Conservation (phyloP, 768 basidiomycete genomes). For the Tricholoma terreum region DNA sequence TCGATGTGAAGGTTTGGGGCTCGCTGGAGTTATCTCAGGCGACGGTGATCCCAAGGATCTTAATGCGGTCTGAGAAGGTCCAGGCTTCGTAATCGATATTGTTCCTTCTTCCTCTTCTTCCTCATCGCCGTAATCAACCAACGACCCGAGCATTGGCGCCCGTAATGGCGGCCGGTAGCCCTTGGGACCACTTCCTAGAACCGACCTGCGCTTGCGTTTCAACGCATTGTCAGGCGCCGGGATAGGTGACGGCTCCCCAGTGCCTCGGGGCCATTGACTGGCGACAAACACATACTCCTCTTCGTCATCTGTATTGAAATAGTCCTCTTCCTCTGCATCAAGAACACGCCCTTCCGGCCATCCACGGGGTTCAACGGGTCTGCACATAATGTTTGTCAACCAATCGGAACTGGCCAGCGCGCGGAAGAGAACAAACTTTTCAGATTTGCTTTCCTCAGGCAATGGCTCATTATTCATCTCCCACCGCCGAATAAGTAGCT, state of each 20-base stretch:
- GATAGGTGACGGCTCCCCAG: conserved; percentile 30
- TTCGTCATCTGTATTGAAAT: conserved; percentile 89
- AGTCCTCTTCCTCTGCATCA: conserved; percentile 86
- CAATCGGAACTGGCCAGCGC: conserved; percentile 8
- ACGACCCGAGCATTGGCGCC: conserved; percentile 51
- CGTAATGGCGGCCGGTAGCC: conserved; percentile 48
- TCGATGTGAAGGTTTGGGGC: conserved; percentile 37
- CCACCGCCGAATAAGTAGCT: conserved; percentile 72
- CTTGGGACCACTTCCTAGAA: conserved; percentile 40
- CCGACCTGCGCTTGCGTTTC: conserved; percentile 59
- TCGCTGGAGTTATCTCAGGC: conserved; percentile 31
- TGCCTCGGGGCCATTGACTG: conserved; percentile 32
- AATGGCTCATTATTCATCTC: conserved; percentile 90
- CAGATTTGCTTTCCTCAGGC: conserved; percentile 46
- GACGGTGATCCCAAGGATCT: conserved; percentile 31
- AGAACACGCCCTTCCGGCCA: conserved; percentile 48
- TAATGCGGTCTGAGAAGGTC: conserved; percentile 10
- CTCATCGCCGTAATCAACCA: conserved; percentile 79
- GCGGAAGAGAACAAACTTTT: conserved; percentile 40
- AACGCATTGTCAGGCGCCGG: conserved; percentile 31
- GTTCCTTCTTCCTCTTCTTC: conserved; percentile 47
- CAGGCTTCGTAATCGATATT: conserved; percentile 4
- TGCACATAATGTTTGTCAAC: conserved; percentile 18
- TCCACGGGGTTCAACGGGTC: conserved; percentile 38
- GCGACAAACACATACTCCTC: conserved; percentile 49